These are phyloP conservation scores for Hericium rajendrae DNA, from an alignment of 768 basidiomycete species.

Conservation along the genomic window DNA sequence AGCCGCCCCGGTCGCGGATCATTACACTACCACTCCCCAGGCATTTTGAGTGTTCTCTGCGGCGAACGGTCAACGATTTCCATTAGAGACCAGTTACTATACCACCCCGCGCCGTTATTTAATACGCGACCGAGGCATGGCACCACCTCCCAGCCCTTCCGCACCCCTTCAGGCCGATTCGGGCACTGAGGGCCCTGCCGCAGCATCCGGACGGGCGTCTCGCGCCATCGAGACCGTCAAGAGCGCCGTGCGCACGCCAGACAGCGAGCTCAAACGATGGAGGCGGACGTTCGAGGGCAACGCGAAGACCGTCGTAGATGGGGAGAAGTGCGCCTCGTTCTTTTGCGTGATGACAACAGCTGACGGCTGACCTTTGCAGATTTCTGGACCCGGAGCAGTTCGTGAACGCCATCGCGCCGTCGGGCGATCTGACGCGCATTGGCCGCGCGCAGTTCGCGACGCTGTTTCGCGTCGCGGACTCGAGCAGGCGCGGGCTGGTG, in stretches of 20 bases:
- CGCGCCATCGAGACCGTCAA: conserved; percentile 54
- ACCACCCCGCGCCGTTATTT: neutral
- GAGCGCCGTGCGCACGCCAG: conserved; percentile 59
- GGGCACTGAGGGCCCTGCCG: conserved; percentile 12
- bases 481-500: conserved; percentile 62
- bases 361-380: conserved; percentile 30
- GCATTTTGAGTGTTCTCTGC: too few relatives aligned
- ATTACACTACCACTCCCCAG: neutral
- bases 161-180: neutral
- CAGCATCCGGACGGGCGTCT: conserved; percentile 27
- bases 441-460: conserved; percentile 82
- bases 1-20: neutral
- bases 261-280: conserved; percentile 85
- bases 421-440: conserved; percentile 77
- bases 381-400: conserved; percentile 83
- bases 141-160: neutral
- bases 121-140: neutral
- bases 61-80: too few relatives aligned
- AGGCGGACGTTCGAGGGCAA: conserved; percentile 78
- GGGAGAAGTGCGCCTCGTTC: conserved; percentile 61
- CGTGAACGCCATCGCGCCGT: conserved; percentile 90
- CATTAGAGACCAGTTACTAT: neutral
- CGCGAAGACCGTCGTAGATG: conserved; percentile 60
- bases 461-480: conserved; percentile 83
- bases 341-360: neutral